phyloP scores from a whole-genome alignment of 305 asterid species.

The Solanum aculeatissimum region DNA sequence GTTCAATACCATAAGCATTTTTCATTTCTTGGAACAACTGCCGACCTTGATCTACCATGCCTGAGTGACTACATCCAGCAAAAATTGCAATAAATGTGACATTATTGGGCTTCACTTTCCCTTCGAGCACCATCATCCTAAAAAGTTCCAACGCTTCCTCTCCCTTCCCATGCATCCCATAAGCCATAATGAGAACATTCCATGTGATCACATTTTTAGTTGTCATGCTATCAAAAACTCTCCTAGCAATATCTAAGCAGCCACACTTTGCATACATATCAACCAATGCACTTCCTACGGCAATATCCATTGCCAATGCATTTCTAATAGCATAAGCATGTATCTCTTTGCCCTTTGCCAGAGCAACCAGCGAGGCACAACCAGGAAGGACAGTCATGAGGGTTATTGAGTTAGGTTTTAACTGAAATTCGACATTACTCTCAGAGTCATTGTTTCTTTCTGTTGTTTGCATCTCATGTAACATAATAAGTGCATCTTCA shows the following conservation, averaged over 20 bases:
- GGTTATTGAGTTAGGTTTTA: constrained; percentile 61
- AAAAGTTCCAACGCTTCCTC: constrained; percentile 44
- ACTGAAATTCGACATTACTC: constrained; percentile 5
- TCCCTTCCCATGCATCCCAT: constrained; percentile 80
- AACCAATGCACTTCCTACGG: constrained; percentile 71
- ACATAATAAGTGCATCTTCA: constrained; percentile 49
- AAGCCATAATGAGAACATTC: constrained; percentile 75
- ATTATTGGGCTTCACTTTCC: constrained; percentile 51
- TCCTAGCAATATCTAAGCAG: constrained; percentile 46
- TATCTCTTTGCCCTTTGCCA: constrained; percentile 67
- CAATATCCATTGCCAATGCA: constrained; percentile 41
- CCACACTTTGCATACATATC: constrained; percentile 89
- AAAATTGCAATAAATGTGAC: constrained; percentile 60
- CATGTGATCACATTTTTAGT: constrained; percentile 58
- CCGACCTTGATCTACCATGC: constrained; percentile 61
- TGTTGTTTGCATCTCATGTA: constrained; percentile 42
- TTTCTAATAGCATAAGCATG: constrained; percentile 55
- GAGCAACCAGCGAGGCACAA: constrained; percentile 58
- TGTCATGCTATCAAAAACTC: constrained; percentile 54
- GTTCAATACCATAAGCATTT: constrained; percentile 31
- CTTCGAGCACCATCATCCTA: constrained; percentile 27
- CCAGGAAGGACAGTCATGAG: constrained; percentile 77
- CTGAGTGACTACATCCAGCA: constrained; percentile 76
- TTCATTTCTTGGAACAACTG: constrained; percentile 49
- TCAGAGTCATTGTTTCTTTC: constrained; percentile 6